A percentile compares a stretch with the other conserved stretches of the same genome.
phyloP scores from a whole-genome alignment of 305 asterid genomes.

The Andrographis paniculata region DNA sequence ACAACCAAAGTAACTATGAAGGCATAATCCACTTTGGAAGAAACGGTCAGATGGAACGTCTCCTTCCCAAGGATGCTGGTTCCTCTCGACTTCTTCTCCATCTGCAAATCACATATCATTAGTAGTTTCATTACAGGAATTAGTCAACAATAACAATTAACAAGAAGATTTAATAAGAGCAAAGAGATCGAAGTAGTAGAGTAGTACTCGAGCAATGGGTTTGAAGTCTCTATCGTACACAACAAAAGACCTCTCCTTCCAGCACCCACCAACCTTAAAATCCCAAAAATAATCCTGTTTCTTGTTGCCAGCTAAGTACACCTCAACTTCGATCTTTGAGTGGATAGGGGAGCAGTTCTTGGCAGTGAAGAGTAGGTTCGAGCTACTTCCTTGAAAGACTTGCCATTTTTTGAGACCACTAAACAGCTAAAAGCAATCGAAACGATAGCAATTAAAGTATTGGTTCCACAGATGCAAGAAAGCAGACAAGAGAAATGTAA shows the following conservation, averaged over 20 bases:
- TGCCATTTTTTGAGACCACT: slow-evolving; percentile 11
- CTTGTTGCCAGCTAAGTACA: slow-evolving; percentile 11
- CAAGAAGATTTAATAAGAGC: too few relatives aligned
- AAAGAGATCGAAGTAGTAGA: too few relatives aligned
- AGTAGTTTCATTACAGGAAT: too few relatives aligned
- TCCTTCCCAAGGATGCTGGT: slow-evolving; percentile 62
- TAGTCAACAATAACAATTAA: too few relatives aligned
- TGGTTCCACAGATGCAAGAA: too few relatives aligned
- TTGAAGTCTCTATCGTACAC: slow-evolving; percentile 3
- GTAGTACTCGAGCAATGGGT: slow-evolving; percentile 10
- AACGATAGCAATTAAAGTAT: not conserved
- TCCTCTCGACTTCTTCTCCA: slow-evolving; percentile 53
- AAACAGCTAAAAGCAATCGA: not conserved
- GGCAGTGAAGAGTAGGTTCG: slow-evolving; percentile 5
- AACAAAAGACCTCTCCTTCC: slow-evolving; percentile 6
- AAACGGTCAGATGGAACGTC: slow-evolving; percentile 58
- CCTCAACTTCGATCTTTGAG: slow-evolving; percentile 12
- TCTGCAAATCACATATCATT: too few relatives aligned
- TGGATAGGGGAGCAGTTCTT: slow-evolving; percentile 6
- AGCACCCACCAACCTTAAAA: slow-evolving; percentile 8
- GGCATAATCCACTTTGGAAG: slow-evolving; percentile 75
- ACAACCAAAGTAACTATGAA: slow-evolving; percentile 65
- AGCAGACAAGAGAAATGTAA: too few relatives aligned
- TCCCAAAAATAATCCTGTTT: slow-evolving; percentile 7
- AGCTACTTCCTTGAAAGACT: slow-evolving; percentile 10